Base-by-base conservation (phyloP, 2,329 filamentous ascomycete species). In the Samsoniella hepiali region DNA sequence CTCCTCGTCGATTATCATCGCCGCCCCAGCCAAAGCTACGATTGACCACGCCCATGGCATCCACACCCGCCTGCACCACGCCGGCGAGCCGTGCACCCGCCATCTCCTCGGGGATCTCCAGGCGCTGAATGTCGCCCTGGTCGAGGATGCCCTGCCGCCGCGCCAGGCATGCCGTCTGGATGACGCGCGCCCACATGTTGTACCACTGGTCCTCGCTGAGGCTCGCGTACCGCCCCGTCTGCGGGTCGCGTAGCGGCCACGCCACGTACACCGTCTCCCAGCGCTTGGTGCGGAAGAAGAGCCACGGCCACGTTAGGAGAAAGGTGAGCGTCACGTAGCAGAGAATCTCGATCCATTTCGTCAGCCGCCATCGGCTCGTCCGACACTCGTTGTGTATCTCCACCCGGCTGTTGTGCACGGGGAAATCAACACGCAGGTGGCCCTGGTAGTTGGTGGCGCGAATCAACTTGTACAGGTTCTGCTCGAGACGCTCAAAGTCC, bases 241-340 rank as follows among this genome's bases (percentile, higher is more conserved):
- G 47, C 36, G 34, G 15, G 29, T 67, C 66, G 64, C 73, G 75
- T 63, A 75, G 63, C 15, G 69, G 68, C 88, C 88, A 93, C 40
- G 87, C 79, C 0, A 83, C 82, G 29, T 79, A 77, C 3, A 85
- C 81, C 2, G 90, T 86, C 66, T 88, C 82, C 76, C 88, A 93
- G 56, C 84, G 80, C 71, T 84, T 86, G 1, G 90, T 93, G 22
- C 82, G 75, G 71, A 91, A 81, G 75, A 85, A 88, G 13, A 93
- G 79, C 63, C 84, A 82, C 0, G 90, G 90, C 90, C 90, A 93
- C 3, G 84, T 78, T 68, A 93, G 79, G 63, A 93, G 70, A 81
- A 89, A 89, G 13, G 90, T 73, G 65, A 91, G 85, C 0, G 86
- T 86, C 6, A 90, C 72, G 71, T 84, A 86, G 76, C 88, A 91